Base-by-base conservation (phyloP, 2,329 filamentous ascomycete species). In the Colletotrichum sp. region DNA sequence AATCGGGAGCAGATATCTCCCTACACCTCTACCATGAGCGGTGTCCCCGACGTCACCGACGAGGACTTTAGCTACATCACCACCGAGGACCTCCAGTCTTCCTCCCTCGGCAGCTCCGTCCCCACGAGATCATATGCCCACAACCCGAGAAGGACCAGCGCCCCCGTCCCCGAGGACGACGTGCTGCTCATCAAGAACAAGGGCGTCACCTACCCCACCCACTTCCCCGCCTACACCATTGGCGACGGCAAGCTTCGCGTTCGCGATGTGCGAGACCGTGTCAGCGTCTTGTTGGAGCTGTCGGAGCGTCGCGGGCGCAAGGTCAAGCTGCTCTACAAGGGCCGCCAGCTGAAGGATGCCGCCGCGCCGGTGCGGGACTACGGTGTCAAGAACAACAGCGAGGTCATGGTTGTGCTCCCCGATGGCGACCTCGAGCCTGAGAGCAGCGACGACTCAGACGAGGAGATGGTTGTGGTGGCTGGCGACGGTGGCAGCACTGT, bases 61-160 rank as follows among this genome's bases (percentile, higher is more conserved):
- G 91, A 93, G 38, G 94, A 96, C 85, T 96, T 93, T 83, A 93
- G 92, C 82, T 96, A 96, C 86, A 96, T 96, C 81, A 95, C 94
- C n/a, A 92, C 93, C 32, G 91, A 94, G 80, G 94, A 96, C 80
- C 83, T 96, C 52, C 88, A 91, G 76, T 84, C 86, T 43, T 83
- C 83, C 30, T 83, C 81, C 76, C 79, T 82, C 78, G 83, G 83
- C 81, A 81, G 81, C 76, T 82, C 78, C 76, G 80, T 83, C 80
- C 78, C 79, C 79, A 68, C 82, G 80, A 82, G 80, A 84, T 66
- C 71, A n/a, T 88, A 89, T 77, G 64, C 70, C 32, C 73, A 73
- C 36, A 85, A 88, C 73, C 83, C 86, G 32, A 83, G 83, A 66
- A 82, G 82, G 84, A 32, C 80, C 82, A 9, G 79, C 80, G 52